phyloP scores from a whole-genome alignment of 1,284 basidiomycete genomes.

The Blastosporella zonata region DNA sequence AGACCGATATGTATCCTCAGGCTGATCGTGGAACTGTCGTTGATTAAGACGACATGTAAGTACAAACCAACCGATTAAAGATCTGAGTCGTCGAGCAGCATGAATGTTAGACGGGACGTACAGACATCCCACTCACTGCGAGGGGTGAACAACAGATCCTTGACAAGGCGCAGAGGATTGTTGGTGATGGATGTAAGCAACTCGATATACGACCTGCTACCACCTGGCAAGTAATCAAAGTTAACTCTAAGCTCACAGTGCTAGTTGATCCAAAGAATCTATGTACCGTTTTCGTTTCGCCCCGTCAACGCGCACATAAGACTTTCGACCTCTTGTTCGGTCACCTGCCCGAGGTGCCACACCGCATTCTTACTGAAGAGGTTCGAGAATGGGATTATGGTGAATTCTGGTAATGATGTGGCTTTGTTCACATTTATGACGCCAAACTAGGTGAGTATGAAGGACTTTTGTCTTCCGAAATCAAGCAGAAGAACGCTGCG shows the following conservation, averaged over 20 bases:
- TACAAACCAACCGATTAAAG: conserved; percentile 6
- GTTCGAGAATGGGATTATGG: conserved; percentile 87
- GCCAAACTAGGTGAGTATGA: conserved; percentile 68
- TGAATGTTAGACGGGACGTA: conserved; percentile 69
- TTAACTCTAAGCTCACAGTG: conserved; percentile 50
- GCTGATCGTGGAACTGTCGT: conserved; percentile 2
- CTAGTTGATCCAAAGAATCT: conserved; percentile 79
- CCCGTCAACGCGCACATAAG: conserved; percentile 77
- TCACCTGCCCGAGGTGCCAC: conserved; percentile 45
- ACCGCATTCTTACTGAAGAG: conserved; percentile 61
- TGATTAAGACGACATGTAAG: conserved; percentile 65
- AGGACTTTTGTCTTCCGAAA: conserved; percentile 74
- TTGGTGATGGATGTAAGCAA: conserved; percentile 74
- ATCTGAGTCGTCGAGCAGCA: not conserved
- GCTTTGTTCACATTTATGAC: not conserved
- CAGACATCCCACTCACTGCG: conserved; percentile 85
- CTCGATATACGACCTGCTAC: too few relatives aligned
- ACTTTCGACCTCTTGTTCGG: conserved; percentile 84
- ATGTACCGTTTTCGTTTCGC: conserved; percentile 79
- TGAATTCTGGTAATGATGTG: conserved; percentile 15
- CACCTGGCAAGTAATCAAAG: too few relatives aligned
- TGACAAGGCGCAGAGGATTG: conserved; percentile 60
- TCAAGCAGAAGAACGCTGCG: conserved; percentile 58
- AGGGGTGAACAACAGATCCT: conserved; percentile 76
- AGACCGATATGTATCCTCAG: not conserved